phyloP scores from a whole-genome alignment of 1,284 basidiomycete genomes.

The Leccinum variabile region DNA sequence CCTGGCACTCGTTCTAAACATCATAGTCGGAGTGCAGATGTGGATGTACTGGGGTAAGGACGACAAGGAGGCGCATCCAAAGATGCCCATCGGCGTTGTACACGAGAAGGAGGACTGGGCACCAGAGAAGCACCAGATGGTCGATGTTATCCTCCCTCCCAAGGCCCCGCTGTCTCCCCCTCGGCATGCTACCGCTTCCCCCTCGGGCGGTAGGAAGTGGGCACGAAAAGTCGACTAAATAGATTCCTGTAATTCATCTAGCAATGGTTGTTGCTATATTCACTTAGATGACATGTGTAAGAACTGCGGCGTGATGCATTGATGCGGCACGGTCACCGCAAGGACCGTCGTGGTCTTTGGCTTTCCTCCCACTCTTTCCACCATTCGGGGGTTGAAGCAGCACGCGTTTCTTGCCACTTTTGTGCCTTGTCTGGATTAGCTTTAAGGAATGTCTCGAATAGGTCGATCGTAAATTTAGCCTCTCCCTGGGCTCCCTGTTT shows the following conservation, averaged over 20 bases:
- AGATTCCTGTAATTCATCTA: constrained; percentile 17
- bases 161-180: constrained; percentile 43
- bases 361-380: constrained; percentile 34
- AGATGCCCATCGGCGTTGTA: constrained; percentile 21
- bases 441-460: constrained; percentile 32
- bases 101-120: constrained; percentile 34
- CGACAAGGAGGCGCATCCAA: constrained; percentile 37
- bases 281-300: constrained; percentile 2
- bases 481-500: constrained; percentile 16
- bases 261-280: constrained; percentile 19
- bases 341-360: constrained; percentile 15
- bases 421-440: constrained; percentile 22
- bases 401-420: constrained; percentile 30
- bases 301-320: background rate
- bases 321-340: constrained; percentile 2
- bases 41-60: constrained; percentile 77
- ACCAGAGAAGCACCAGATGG: constrained; percentile 34
- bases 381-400: constrained; percentile 26
- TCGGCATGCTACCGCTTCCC: constrained; percentile 37
- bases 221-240: constrained; percentile 65
- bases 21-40: constrained; percentile 79
- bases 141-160: constrained; percentile 45
- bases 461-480: constrained; percentile 18
- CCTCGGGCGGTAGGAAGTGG: constrained; percentile 59
- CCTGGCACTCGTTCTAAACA: constrained; percentile 76